Percentiles rank a stretch among this genome's conserved stretches.
phyloP scores from a whole-genome alignment of 148 eudicot genomes.

The Beta vulgaris region DNA sequence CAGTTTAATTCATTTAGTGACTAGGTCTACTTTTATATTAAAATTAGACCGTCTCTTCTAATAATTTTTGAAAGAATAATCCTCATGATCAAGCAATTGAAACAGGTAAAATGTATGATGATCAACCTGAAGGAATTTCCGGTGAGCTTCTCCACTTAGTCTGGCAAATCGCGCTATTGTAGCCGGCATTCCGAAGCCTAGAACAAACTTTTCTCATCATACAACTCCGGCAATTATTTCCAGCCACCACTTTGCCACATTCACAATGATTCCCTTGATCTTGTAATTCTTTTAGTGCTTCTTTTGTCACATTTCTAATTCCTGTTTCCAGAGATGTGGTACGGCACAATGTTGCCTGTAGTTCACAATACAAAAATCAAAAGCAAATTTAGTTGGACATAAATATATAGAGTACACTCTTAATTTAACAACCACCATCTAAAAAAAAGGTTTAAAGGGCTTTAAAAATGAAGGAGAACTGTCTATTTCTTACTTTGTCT shows the following conservation, averaged over 20 bases:
- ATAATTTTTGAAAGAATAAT: too few species aligned
- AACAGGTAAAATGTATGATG: too few species aligned
- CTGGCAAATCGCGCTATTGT: conserved; percentile 66
- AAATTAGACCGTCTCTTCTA: too few species aligned
- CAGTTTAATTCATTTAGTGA: too few species aligned
- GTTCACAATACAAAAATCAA: background rate
- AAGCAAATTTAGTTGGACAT: too few species aligned
- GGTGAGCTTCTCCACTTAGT: conserved; percentile 83
- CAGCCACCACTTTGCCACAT: conserved; percentile 37
- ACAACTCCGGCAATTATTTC: conserved; percentile 54
- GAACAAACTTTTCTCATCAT: conserved; percentile 50
- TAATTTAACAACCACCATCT: background rate
- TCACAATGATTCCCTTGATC: conserved; percentile 38
- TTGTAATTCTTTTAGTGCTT: conserved; percentile 51
- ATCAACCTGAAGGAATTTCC: conserved; percentile 79
- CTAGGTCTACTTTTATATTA: too few species aligned
- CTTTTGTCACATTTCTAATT: conserved; percentile 55
- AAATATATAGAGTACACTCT: too few species aligned
- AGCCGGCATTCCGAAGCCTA: conserved; percentile 56
- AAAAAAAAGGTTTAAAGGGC: too few species aligned
- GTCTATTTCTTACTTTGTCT: too few species aligned
- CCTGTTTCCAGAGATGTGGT: conserved; percentile 52
- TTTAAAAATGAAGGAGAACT: too few species aligned
- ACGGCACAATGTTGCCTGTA: conserved; percentile 61
- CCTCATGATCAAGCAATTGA: too few species aligned